These are phyloP conservation scores for Trichosporon ovoides DNA, from an alignment of 1,284 basidiomycete genomes.

Conservation along the genomic window DNA sequence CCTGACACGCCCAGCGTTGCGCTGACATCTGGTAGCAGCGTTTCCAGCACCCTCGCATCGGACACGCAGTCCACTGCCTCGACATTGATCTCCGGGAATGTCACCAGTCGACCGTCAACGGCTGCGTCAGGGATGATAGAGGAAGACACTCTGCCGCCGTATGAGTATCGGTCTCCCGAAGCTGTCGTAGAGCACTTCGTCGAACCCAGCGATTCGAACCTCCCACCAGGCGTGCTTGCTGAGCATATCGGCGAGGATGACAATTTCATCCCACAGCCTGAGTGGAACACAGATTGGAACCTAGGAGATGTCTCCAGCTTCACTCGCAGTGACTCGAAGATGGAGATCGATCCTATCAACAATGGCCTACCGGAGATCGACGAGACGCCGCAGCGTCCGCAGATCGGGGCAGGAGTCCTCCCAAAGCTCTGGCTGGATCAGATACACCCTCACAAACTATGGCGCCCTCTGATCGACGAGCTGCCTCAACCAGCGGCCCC, in stretches of 20 bases:
- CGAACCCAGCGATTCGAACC: constrained; percentile 29
- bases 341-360: constrained; percentile 22
- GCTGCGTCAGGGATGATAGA: neutral
- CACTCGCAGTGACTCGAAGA: constrained; percentile 3
- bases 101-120: neutral
- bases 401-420: constrained; percentile 35
- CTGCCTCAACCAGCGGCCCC: constrained; percentile 21
- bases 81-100: neutral
- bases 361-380: neutral
- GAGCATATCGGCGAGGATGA: constrained; percentile 31
- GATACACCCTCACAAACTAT: constrained; percentile 34
- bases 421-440: constrained; percentile 26
- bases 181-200: constrained; percentile 37
- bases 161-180: constrained; percentile 38
- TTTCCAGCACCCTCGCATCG: neutral
- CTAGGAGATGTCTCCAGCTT: neutral
- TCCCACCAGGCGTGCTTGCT: constrained; percentile 35
- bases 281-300: neutral
- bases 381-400: constrained; percentile 23
- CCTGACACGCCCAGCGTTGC: neutral
- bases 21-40: neutral
- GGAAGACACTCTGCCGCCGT: constrained; percentile 6
- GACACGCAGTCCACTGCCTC: neutral
- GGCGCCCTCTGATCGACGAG: constrained; percentile 27
- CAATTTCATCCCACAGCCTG: neutral